Evolutionary conservation across 1,284 basidiomycete species (phyloP).

Genomic region (Cerrena zonata): DNA sequence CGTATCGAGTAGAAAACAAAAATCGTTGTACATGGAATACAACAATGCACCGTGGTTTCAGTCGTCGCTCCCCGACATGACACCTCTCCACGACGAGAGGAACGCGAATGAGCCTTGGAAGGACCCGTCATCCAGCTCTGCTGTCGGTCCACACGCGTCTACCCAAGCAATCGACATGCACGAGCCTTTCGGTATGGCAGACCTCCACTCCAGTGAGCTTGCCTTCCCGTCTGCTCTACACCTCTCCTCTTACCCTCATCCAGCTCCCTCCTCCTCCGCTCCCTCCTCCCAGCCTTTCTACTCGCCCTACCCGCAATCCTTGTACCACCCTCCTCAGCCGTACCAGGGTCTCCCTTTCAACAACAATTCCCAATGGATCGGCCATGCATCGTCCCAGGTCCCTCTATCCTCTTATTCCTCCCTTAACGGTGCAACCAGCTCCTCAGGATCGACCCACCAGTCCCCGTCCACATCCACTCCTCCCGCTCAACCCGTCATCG

Average conservation of each 20-base stretch:
- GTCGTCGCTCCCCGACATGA: conserved; percentile 35
- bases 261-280: conserved; percentile 15
- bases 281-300: conserved; percentile 7
- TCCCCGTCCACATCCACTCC: background rate
- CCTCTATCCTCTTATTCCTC: conserved; percentile 71
- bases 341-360: conserved; percentile 52
- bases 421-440: conserved; percentile 62
- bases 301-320: conserved; percentile 13
- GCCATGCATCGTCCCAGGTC: conserved; percentile 36
- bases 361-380: conserved; percentile 39
- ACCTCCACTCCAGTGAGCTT: conserved; percentile 34
- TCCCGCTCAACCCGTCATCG: conserved; percentile 39
- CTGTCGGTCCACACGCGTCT: conserved; percentile 25
- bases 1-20: conserved; percentile 36
- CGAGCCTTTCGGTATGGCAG: conserved; percentile 35
- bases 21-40: conserved; percentile 46
- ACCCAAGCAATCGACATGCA: conserved; percentile 35
- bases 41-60: conserved; percentile 54
- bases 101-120: conserved; percentile 42
- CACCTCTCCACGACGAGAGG: conserved; percentile 36
- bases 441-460: conserved; percentile 15
- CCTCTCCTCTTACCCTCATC: conserved; percentile 1
- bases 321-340: conserved; percentile 34
- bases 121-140: conserved; percentile 28
- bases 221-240: conserved; percentile 1